A percentile compares a stretch with the other conserved stretches of the same genome.
Evolutionary conservation across 441 rosid species (phyloP).

Genomic region (Syzygium malaccense): DNA sequence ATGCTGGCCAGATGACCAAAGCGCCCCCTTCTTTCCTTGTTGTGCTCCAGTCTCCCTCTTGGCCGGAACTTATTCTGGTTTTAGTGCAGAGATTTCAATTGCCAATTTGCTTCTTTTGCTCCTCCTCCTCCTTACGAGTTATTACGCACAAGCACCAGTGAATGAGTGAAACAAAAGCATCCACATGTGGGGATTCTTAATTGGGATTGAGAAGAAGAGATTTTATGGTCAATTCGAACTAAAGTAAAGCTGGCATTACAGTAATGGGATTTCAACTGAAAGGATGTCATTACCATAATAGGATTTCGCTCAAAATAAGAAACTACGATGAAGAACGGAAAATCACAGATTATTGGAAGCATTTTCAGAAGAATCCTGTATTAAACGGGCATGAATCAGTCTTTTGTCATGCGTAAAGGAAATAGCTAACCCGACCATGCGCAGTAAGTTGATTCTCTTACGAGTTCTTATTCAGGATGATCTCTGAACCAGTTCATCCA

Average conservation of each 20-base stretch:
- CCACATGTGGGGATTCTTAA: background rate
- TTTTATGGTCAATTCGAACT: background rate
- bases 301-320: background rate
- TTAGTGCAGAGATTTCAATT: background rate
- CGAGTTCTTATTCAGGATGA: background rate
- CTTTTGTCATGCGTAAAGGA: background rate
- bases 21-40: background rate
- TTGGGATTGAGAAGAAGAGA: background rate
- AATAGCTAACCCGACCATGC: background rate
- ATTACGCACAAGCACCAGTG: background rate
- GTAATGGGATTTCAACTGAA: background rate
- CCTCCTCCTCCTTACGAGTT: too few species aligned
- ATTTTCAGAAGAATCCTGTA: background rate
- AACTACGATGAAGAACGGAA: background rate
- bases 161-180: background rate
- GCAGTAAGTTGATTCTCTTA: too few species aligned
- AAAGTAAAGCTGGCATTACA: background rate
- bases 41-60: background rate
- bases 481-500: background rate
- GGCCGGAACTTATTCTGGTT: background rate
- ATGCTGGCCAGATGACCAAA: background rate
- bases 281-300: background rate
- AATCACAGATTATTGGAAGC: background rate
- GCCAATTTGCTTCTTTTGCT: background rate
- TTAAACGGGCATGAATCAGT: background rate